phyloP scores from a whole-genome alignment of 257 asterid species.

The Primulina tabacum region DNA sequence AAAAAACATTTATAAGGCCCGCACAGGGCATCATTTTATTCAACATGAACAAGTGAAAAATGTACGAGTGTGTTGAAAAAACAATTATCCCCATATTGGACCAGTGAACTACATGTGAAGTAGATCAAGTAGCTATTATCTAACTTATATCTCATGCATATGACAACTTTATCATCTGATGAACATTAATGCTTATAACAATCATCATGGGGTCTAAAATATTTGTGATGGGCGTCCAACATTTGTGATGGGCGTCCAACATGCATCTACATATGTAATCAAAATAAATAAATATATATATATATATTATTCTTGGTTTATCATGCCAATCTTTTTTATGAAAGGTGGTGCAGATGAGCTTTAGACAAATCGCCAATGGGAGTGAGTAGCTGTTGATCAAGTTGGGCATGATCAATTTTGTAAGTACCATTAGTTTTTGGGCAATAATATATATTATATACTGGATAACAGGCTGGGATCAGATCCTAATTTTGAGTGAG shows the following conservation, averaged over 20 bases:
- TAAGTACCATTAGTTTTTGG: not conserved
- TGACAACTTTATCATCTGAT: not conserved
- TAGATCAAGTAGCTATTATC: not conserved
- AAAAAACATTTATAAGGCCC: not conserved
- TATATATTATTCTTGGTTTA: too few relatives aligned
- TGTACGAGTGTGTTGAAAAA: not conserved
- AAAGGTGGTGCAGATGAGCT: too few relatives aligned
- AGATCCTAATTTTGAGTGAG: slow-evolving; percentile 18
- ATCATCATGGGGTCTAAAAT: not conserved
- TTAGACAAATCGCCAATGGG: not conserved
- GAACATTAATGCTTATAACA: not conserved
- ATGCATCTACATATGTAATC: not conserved
- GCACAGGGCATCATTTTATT: not conserved
- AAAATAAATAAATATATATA: too few relatives aligned
- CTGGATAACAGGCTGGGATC: slow-evolving; percentile 1
- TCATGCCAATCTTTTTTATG: not conserved
- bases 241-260: not conserved
- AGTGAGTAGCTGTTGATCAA: not conserved
- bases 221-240: not conserved
- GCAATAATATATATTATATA: too few relatives aligned
- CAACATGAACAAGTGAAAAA: not conserved
- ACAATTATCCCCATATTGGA: not conserved
- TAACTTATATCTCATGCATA: not conserved
- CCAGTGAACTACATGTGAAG: not conserved
- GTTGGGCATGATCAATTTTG: not conserved